A percentile compares a stretch with the other conserved stretches of the same genome.
Evolutionary conservation across 495 filamentous ascomycete genomes (phyloP).

Genomic region (Penicillium cosmopolitanum): DNA sequence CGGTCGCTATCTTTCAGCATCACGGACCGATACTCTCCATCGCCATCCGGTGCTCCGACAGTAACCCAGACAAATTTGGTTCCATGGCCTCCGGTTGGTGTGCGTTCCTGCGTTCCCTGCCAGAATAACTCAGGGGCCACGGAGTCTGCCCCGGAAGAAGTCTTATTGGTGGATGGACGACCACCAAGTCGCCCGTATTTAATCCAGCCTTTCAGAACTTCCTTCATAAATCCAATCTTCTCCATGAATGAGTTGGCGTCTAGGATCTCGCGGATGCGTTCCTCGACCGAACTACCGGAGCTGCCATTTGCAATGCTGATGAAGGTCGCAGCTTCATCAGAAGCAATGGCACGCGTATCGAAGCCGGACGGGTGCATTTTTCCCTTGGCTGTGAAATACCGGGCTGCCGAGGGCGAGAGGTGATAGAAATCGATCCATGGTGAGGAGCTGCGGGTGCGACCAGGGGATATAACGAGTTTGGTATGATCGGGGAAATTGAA

Average conservation of each 20-base stretch:
- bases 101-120: constrained; percentile 65
- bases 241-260: constrained; percentile 77
- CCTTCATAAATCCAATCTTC: constrained; percentile 76
- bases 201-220: constrained; percentile 75
- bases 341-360: constrained; percentile 55
- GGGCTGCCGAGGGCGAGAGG: constrained; percentile 69
- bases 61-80: constrained; percentile 84
- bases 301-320: constrained; percentile 60
- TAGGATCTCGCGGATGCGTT: constrained; percentile 64
- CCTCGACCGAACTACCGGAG: constrained; percentile 51
- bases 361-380: constrained; percentile 58
- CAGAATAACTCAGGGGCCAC: constrained; percentile 61
- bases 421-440: constrained; percentile 83
- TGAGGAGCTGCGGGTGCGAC: constrained; percentile 58
- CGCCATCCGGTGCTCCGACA: constrained; percentile 76
- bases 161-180: constrained; percentile 22
- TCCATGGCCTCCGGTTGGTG: constrained; percentile 50
- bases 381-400: constrained; percentile 62
- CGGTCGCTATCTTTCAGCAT: constrained; percentile 36
- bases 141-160: constrained; percentile 36
- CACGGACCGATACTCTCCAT: constrained; percentile 56
- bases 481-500: constrained; percentile 99
- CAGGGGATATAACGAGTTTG: constrained; percentile 79
- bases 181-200: constrained; percentile 69
- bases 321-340: constrained; percentile 64